Evolutionary conservation across 2,329 filamentous ascomycete genomes (phyloP).

Genomic region (Colletotrichum endophyticum): DNA sequence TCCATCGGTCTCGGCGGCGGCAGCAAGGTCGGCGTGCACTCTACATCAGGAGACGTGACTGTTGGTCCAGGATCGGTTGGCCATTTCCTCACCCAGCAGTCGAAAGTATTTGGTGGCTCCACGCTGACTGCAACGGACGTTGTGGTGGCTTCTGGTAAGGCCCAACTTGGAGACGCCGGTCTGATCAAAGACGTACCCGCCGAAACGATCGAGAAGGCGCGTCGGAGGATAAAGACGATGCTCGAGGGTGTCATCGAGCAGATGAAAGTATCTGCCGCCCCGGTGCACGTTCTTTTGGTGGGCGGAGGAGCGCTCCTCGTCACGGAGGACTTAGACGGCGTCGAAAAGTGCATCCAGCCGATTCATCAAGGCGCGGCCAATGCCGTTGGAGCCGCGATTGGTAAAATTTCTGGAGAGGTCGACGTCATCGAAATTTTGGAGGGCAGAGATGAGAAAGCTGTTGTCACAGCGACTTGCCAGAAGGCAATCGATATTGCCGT

Average conservation of each 20-base stretch:
- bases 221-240: conserved; percentile 45
- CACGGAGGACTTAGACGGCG: conserved; percentile 51
- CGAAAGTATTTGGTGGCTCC: conserved; percentile 57
- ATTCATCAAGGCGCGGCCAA: conserved; percentile 61
- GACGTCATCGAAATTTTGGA: conserved; percentile 55
- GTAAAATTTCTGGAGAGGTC: conserved; percentile 56
- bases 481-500: conserved; percentile 21
- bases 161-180: conserved; percentile 31
- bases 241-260: conserved; percentile 58
- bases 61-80: conserved; percentile 65
- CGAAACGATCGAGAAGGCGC: conserved; percentile 23
- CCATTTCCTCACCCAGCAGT: conserved; percentile 50
- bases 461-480: conserved; percentile 43
- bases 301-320: conserved; percentile 62
- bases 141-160: conserved; percentile 41
- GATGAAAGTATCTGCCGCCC: conserved; percentile 60
- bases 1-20: conserved; percentile 64
- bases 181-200: conserved; percentile 30
- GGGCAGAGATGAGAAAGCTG: conserved; percentile 37
- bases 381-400: conserved; percentile 65
- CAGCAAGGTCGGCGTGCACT: conserved; percentile 30
- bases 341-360: conserved; percentile 54
- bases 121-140: conserved; percentile 60
- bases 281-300: conserved; percentile 58
- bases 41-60: conserved; percentile 29